A percentile compares a stretch with the other conserved stretches of the same genome.
phyloP scores from a whole-genome alignment of 257 asterid genomes.

The Solanum tarijense region DNA sequence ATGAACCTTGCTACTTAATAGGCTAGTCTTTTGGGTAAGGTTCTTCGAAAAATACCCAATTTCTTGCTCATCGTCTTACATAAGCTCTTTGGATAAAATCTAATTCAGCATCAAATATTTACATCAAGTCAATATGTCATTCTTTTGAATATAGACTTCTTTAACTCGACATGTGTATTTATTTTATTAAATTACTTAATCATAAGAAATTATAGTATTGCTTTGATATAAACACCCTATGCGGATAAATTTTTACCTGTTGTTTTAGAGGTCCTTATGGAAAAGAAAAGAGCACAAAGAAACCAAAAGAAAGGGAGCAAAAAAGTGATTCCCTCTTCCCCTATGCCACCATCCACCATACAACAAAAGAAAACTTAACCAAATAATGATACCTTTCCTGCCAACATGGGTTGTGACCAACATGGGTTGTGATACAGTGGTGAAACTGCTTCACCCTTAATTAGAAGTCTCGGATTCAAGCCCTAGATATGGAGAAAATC shows the following conservation, averaged over 20 bases:
- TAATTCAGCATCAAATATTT: neutral
- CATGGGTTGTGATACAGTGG: neutral
- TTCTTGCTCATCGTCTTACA: neutral
- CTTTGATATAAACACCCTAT: neutral
- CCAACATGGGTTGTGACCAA: neutral
- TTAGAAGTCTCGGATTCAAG: too few relatives aligned
- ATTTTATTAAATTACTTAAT: too few relatives aligned
- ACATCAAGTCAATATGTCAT: neutral
- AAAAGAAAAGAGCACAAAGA: neutral
- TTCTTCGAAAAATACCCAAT: too few relatives aligned
- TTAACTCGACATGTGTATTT: too few relatives aligned
- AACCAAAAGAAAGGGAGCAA: neutral
- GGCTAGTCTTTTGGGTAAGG: neutral
- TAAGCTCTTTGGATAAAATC: neutral
- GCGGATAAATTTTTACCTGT: neutral
- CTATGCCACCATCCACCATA: neutral
- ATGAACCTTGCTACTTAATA: neutral
- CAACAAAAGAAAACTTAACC: neutral
- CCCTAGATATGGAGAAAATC: neutral
- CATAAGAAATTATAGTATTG: too few relatives aligned
- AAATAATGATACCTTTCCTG: slow-evolving; percentile 23
- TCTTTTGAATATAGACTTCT: too few relatives aligned
- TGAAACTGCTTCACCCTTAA: too few relatives aligned
- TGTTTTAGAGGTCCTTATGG: neutral
- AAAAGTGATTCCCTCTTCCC: neutral